Conservation (phyloP, 441 rosid genomes). For the Pelargonium cotyledonis region DNA sequence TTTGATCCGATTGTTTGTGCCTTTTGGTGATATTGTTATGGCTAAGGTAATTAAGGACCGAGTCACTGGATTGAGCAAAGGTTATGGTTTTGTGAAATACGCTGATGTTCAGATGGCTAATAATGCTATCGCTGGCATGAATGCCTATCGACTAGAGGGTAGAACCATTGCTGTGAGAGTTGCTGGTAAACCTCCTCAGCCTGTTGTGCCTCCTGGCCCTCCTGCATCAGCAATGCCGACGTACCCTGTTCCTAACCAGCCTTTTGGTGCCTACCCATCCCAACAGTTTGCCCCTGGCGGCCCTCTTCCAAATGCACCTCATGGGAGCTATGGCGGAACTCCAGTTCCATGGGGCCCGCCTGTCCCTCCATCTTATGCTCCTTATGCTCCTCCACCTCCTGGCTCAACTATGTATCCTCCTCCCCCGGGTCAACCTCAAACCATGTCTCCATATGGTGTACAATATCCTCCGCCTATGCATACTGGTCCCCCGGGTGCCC, state of each 20-base stretch:
- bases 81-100: conserved; percentile 91
- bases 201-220: conserved; percentile 65
- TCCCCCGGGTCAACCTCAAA: conserved; percentile 80
- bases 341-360: conserved; percentile 92
- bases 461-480: conserved; percentile 62
- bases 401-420: conserved; percentile 62
- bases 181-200: conserved; percentile 88
- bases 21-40: conserved; percentile 90
- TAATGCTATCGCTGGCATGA: conserved; percentile 73
- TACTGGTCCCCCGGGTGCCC: conserved; percentile 66
- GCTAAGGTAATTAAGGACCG: conserved; percentile 94
- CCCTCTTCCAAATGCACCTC: conserved; percentile 51
- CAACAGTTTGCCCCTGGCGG: conserved; percentile 75
- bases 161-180: conserved; percentile 88
- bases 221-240: conserved; percentile 51
- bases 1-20: conserved; percentile 65
- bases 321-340: conserved; percentile 44
- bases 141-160: conserved; percentile 70
- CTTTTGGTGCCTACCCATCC: conserved; percentile 64
- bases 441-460: conserved; percentile 72
- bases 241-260: conserved; percentile 56
- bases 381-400: conserved; percentile 72
- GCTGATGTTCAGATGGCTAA: conserved; percentile 84
- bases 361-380: conserved; percentile 62
- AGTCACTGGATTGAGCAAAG: conserved; percentile 64